Conservation (phyloP, 148 eudicot genomes). For the Fagopyrum esculentum region DNA sequence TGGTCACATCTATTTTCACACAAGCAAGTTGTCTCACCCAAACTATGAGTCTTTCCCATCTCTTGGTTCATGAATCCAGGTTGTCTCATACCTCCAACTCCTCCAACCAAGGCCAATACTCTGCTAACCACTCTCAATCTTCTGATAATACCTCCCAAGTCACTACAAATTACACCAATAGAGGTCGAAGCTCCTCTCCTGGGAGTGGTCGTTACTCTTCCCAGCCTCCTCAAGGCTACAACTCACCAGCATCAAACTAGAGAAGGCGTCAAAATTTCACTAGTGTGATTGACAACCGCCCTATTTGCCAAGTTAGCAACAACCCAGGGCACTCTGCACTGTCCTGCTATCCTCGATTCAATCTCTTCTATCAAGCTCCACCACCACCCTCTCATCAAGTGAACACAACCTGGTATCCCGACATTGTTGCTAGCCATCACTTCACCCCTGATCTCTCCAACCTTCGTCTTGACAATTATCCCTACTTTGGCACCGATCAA, state of each 20-base stretch:
- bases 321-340: not conserved
- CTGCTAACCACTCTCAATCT: no score
- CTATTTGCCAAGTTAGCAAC: not conserved
- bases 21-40: no score
- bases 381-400: not conserved
- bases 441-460: not conserved
- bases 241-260: no score
- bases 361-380: not conserved
- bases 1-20: no score
- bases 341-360: not conserved
- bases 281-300: not conserved
- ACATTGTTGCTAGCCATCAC: not conserved
- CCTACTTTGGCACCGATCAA: not conserved
- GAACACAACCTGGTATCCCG: not conserved
- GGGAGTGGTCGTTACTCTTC: not conserved
- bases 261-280: not conserved
- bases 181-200: not conserved
- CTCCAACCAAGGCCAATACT: no score
- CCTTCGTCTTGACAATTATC: not conserved
- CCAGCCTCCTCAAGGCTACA: no score
- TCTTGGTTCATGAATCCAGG: no score
- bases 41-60: no score
- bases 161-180: no score
- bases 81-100: not conserved
- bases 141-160: no score